These are phyloP conservation scores for Aegilops tauschii DNA, from an alignment of 176 grass and related monocot genomes.

Conservation along the genomic window DNA sequence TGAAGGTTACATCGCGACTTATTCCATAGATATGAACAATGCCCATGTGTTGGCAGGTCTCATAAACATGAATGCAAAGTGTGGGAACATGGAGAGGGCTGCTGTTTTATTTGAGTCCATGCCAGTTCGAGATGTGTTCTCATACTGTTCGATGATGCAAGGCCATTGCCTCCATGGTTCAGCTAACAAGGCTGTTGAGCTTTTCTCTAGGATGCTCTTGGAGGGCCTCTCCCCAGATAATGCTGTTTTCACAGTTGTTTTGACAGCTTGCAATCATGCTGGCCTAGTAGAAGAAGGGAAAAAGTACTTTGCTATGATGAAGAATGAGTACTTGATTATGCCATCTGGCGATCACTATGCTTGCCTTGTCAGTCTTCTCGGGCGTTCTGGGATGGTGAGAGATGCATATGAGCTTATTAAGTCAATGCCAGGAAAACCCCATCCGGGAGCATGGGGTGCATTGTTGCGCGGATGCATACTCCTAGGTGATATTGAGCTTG, in stretches of 20 bases:
- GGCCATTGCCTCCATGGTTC: slow-evolving; percentile 85
- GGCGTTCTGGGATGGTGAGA: slow-evolving; percentile 57
- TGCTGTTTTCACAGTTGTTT: slow-evolving; percentile 72
- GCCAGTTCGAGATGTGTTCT: slow-evolving; percentile 64
- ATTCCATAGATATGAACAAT: slow-evolving; percentile 54
- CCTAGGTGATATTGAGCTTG: slow-evolving; percentile 67
- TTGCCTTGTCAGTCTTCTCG: slow-evolving; percentile 83
- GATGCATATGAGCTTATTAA: slow-evolving; percentile 75
- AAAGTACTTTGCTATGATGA: slow-evolving; percentile 73
- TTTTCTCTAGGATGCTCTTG: slow-evolving; percentile 73
- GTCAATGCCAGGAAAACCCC: slow-evolving; percentile 63
- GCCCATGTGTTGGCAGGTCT: slow-evolving; percentile 59
- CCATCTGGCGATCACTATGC: slow-evolving; percentile 77
- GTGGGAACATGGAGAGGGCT: slow-evolving; percentile 86
- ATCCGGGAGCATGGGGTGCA: slow-evolving; percentile 91
- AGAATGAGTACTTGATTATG: slow-evolving; percentile 53
- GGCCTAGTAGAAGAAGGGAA: slow-evolving; percentile 82
- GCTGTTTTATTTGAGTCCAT: slow-evolving; percentile 69
- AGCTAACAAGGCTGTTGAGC: slow-evolving; percentile 69
- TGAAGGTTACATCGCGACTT: slow-evolving; percentile 53
- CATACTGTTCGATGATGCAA: slow-evolving; percentile 93
- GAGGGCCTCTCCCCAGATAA: slow-evolving; percentile 71
- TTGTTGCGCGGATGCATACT: slow-evolving; percentile 70
- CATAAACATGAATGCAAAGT: slow-evolving; percentile 93
- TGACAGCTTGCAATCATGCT: slow-evolving; percentile 80